Conservation (phyloP, 148 eudicot species). For the Persicaria tinctoria region DNA sequence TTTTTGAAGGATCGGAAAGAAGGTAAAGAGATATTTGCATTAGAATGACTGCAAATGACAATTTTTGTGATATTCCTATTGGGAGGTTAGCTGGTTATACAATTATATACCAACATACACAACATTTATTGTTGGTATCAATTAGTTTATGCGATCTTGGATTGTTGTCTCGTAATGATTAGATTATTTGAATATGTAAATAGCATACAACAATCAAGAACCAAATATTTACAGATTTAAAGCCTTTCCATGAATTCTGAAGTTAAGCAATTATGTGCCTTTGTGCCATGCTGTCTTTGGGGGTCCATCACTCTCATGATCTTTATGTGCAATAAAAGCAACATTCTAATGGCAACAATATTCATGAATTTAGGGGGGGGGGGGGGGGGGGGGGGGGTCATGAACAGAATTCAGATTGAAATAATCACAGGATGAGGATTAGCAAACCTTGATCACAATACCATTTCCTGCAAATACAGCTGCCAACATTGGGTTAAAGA, state of each 20-base stretch:
- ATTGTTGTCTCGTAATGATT: neutral
- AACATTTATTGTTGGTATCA: neutral
- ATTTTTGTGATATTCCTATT: neutral
- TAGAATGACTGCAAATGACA: neutral
- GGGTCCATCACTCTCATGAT: too few species aligned
- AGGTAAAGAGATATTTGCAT: neutral
- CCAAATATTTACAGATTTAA: too few species aligned
- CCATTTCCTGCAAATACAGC: constrained; percentile 94
- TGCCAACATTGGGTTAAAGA: constrained; percentile 94
- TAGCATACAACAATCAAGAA: neutral
- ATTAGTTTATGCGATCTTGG: neutral
- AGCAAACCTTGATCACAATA: constrained; percentile 79
- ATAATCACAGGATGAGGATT: neutral
- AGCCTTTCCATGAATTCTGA: too few species aligned
- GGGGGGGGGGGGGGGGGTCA: neutral
- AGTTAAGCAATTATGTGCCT: too few species aligned
- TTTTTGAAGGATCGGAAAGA: neutral
- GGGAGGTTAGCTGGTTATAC: neutral
- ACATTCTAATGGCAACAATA: neutral
- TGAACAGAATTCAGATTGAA: neutral
- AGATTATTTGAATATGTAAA: neutral
- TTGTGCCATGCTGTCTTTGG: too few species aligned
- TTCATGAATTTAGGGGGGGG: neutral
- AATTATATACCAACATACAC: neutral
- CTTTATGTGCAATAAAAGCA: neutral